Conservation (phyloP, 2,329 filamentous ascomycete genomes). For the Aspergillus unguis region DNA sequence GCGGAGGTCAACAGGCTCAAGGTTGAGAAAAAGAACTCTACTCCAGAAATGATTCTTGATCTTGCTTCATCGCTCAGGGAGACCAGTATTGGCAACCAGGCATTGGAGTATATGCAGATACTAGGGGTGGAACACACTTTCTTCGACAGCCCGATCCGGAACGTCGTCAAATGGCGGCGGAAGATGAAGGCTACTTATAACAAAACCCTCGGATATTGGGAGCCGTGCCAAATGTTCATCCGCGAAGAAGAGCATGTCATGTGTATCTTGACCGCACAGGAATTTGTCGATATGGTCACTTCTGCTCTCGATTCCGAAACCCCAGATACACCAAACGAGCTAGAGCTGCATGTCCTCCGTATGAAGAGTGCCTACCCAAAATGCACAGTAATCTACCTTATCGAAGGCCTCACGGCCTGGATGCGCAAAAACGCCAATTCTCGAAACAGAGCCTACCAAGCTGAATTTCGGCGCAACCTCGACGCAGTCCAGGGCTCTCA, state of each 20-base stretch:
- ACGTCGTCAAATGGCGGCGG: constrained; percentile 65
- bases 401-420: constrained; percentile 66
- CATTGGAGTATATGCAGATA: constrained; percentile 42
- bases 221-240: constrained; percentile 53
- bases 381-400: constrained; percentile 63
- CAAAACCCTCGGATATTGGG: constrained; percentile 60
- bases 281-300: constrained; percentile 62
- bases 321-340: constrained; percentile 37
- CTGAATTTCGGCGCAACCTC: constrained; percentile 56
- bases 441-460: constrained; percentile 65
- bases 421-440: constrained; percentile 66
- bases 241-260: constrained; percentile 60
- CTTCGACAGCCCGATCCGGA: constrained; percentile 40
- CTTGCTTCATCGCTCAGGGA: constrained; percentile 57
- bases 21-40: constrained; percentile 69
- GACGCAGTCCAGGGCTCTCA: constrained; percentile 31
- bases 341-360: constrained; percentile 58
- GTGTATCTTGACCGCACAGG: constrained; percentile 59
- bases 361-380: constrained; percentile 54
- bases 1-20: constrained; percentile 70
- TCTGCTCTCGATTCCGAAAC: constrained; percentile 25
- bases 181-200: constrained; percentile 64
- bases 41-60: constrained; percentile 74
- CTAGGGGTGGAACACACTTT: constrained; percentile 42
- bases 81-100: constrained; percentile 43